Conservation (phyloP, 2,329 filamentous ascomycete species). For the Pseudogymnoascus sp. region DNA sequence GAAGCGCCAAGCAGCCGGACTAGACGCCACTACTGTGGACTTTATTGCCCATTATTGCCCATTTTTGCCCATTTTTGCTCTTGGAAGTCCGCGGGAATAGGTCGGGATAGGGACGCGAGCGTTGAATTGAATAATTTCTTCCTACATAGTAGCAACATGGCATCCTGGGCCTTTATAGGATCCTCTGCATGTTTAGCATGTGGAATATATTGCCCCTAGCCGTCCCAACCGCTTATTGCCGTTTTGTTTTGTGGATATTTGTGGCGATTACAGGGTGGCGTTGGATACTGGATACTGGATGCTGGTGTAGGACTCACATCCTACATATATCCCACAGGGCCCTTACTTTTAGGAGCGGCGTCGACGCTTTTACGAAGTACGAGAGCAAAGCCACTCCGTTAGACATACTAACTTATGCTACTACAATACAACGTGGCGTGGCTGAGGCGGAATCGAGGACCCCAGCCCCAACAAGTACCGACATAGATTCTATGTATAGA, state of each 20-base stretch:
- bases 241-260: neutral
- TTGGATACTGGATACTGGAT: neutral
- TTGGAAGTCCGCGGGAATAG: neutral
- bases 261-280: neutral
- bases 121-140: neutral
- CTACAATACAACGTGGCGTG: slow-evolving; percentile 1
- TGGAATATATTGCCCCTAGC: neutral
- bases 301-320: no score
- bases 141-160: neutral
- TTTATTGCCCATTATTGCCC: neutral
- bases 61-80: neutral
- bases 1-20: neutral
- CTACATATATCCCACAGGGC: neutral
- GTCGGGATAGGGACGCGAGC: neutral
- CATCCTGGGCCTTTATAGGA: neutral
- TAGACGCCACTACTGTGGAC: slow-evolving; percentile 2
- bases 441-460: neutral
- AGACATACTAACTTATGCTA: neutral
- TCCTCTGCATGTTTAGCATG: neutral
- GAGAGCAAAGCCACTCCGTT: neutral
- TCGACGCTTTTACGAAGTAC: neutral
- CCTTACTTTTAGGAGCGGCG: neutral
- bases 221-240: neutral
- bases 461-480: neutral
- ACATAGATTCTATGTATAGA: neutral